Conservation (phyloP, 768 basidiomycete genomes). For the Hygrophorus pudorinus region DNA sequence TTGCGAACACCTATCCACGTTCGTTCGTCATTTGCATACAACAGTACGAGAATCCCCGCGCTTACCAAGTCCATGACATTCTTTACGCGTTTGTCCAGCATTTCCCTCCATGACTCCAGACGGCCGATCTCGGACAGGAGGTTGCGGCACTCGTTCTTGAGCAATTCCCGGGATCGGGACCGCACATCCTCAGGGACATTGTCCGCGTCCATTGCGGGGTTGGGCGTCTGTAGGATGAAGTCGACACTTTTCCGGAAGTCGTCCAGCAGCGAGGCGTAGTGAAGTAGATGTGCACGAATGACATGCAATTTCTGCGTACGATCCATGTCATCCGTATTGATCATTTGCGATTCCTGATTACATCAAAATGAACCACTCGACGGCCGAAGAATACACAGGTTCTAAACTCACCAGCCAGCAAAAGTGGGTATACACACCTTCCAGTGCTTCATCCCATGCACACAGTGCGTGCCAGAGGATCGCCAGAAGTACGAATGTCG, state of each 20-base stretch:
- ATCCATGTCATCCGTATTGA: constrained; percentile 27
- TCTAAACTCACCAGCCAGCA: constrained; percentile 33
- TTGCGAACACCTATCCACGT: constrained; percentile 43
- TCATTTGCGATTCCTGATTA: constrained; percentile 34
- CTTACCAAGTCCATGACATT: too few species aligned
- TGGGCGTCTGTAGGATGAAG: constrained; percentile 37
- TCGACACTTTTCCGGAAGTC: too few species aligned
- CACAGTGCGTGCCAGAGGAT: too few species aligned
- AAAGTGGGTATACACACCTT: constrained; percentile 40
- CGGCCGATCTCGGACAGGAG: constrained; percentile 41
- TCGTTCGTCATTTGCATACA: too few species aligned
- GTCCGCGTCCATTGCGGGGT: constrained; percentile 36
- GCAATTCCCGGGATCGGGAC: constrained; percentile 14
- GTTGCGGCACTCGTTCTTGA: constrained; percentile 35
- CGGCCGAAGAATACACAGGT: constrained; percentile 8
- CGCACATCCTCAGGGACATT: constrained; percentile 9
- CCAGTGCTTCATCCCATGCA: constrained; percentile 51
- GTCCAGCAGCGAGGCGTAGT: constrained; percentile 41
- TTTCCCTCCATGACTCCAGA: constrained; percentile 28
- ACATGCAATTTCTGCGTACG: constrained; percentile 46
- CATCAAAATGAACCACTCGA: background rate
- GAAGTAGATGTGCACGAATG: constrained; percentile 47
- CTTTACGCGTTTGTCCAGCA: constrained; percentile 35
- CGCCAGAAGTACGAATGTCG: too few species aligned
- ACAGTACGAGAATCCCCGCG: too few species aligned